These are phyloP conservation scores for Yamadazyma laniorum DNA, from an alignment of 805 yeast genomes.

Conservation along the genomic window DNA sequence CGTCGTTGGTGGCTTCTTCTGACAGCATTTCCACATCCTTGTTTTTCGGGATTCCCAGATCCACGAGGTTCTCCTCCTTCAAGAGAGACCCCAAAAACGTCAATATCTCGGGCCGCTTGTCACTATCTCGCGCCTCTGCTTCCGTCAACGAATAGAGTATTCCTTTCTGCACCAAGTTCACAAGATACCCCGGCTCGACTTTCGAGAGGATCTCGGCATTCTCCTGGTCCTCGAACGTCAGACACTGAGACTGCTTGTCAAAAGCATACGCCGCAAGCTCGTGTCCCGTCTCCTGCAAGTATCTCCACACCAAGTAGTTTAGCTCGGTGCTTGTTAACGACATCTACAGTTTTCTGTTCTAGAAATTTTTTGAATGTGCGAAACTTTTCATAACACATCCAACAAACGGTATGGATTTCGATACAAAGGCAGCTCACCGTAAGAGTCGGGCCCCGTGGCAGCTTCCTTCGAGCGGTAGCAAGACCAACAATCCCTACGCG, in stretches of 20 bases:
- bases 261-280: constrained; percentile 79
- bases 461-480: constrained; percentile 11
- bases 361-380: no score
- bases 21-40: constrained; percentile 4
- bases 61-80: constrained; percentile 32
- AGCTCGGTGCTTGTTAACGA: constrained; percentile 79
- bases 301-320: constrained; percentile 90
- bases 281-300: constrained; percentile 79
- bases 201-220: constrained; percentile 39
- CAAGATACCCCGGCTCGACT: constrained; percentile 79
- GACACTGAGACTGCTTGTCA: constrained; percentile 67
- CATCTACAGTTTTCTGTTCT: no score
- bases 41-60: background rate
- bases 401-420: constrained; percentile 31
- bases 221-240: constrained; percentile 46
- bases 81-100: constrained; percentile 56
- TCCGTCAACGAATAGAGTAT: constrained; percentile 74
- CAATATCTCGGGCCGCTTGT: constrained; percentile 24
- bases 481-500: constrained; percentile 27
- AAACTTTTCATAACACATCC: constrained; percentile 1
- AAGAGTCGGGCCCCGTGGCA: constrained; percentile 47
- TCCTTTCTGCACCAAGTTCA: constrained; percentile 82
- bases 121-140: constrained; percentile 38
- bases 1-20: background rate
- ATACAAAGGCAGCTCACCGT: constrained; percentile 29